Percentiles rank a stretch among this genome's conserved stretches.
Conservation (phyloP, 2,329 filamentous ascomycete genomes). For the Pyricularia sp. region DNA sequence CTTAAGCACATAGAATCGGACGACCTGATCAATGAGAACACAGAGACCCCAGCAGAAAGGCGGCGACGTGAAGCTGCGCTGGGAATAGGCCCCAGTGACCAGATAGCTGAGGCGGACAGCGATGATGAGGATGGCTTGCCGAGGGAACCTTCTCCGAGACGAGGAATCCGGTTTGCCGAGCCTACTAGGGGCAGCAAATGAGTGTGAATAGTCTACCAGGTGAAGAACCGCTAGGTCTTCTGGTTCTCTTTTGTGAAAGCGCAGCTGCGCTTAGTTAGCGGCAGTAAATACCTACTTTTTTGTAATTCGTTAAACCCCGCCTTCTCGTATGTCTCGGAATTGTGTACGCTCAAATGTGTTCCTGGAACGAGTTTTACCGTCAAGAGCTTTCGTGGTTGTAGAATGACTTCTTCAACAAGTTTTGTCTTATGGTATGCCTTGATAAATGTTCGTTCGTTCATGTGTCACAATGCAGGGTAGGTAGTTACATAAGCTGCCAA, state of each 20-base stretch:
- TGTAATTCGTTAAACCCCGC: neutral
- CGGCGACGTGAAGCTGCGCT: slow-evolving; percentile 66
- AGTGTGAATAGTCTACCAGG: neutral
- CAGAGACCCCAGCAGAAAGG: slow-evolving; percentile 67
- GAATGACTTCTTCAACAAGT: neutral
- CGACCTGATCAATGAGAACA: slow-evolving; percentile 22
- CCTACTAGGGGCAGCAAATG: slow-evolving; percentile 13
- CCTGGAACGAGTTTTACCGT: neutral
- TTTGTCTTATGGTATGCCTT: too few species aligned
- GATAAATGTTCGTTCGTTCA: neutral
- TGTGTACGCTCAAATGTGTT: neutral
- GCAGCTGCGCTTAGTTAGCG: neutral
- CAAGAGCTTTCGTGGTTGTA: neutral
- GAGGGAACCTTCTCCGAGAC: slow-evolving; percentile 39
- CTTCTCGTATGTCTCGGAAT: neutral
- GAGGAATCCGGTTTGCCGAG: slow-evolving; percentile 55
- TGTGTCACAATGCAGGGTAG: neutral
- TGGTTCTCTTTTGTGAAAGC: neutral
- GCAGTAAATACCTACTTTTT: neutral
- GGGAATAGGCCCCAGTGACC: slow-evolving; percentile 37
- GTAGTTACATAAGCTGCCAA: neutral
- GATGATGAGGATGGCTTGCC: slow-evolving; percentile 47
- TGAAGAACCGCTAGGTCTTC: neutral
- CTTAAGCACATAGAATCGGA: slow-evolving; percentile 32
- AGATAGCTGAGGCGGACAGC: slow-evolving; percentile 36